Percentiles rank a stretch among this genome's conserved stretches.
Evolutionary conservation across 164 flowering plant genomes (phyloP).

Genomic region (Litsea cubeba): DNA sequence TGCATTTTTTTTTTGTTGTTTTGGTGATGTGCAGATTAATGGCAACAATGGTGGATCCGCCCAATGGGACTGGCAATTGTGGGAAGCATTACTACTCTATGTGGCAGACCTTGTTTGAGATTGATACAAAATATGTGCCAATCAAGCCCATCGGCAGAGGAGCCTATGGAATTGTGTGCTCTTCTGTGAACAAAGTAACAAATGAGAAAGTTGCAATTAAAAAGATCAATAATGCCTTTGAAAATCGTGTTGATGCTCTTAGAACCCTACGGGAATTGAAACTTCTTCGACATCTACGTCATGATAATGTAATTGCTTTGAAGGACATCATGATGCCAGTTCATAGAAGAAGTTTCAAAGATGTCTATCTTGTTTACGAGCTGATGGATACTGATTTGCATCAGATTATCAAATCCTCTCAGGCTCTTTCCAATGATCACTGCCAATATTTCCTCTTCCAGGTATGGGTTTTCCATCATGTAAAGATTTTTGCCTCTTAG

Average conservation of each 20-base stretch:
- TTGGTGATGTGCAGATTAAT: slow-evolving; percentile 31
- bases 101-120: slow-evolving; percentile 94
- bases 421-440: slow-evolving; percentile 78
- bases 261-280: slow-evolving; percentile 83
- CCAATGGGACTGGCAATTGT: slow-evolving; percentile 48
- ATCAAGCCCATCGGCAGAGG: slow-evolving; percentile 95
- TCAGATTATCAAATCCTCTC: slow-evolving; percentile 89
- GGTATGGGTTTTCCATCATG: slow-evolving; percentile 36
- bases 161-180: slow-evolving; percentile 91
- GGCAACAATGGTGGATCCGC: slow-evolving; percentile 88
- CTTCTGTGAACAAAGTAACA: slow-evolving; percentile 76
- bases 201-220: slow-evolving; percentile 92
- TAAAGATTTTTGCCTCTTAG: not conserved
- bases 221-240: slow-evolving; percentile 84
- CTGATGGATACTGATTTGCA: slow-evolving; percentile 97
- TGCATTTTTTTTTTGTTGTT: not conserved
- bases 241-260: slow-evolving; percentile 79
- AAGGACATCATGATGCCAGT: slow-evolving; percentile 92
- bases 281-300: slow-evolving; percentile 77
- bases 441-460: slow-evolving; percentile 90
- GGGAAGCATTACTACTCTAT: slow-evolving; percentile 90
- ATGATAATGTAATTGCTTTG: slow-evolving; percentile 81
- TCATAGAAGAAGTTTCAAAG: slow-evolving; percentile 68
- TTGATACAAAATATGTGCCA: slow-evolving; percentile 84
- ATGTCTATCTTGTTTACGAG: slow-evolving; percentile 90